Evolutionary conservation across 805 yeast genomes (phyloP).

Genomic region (Wickerhamomyces bisporus): DNA sequence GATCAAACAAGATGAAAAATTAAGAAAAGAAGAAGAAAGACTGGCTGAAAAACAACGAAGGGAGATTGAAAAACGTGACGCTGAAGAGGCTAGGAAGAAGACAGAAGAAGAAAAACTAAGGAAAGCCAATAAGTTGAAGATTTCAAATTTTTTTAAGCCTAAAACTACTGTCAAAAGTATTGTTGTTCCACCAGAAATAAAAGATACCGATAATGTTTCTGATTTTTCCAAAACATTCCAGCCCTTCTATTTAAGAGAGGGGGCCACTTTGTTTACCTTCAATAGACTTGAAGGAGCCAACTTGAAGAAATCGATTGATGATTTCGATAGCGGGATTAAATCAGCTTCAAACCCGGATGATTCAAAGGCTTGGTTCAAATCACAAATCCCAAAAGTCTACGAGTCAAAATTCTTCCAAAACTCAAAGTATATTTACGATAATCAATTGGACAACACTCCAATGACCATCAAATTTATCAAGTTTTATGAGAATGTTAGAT

Average conservation of each 20-base stretch:
- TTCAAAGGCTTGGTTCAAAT: slow-evolving; percentile 8
- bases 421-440: slow-evolving; percentile 27
- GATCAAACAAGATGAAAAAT: slow-evolving; percentile 9
- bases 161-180: slow-evolving; percentile 17
- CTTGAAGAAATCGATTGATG: slow-evolving; percentile 2
- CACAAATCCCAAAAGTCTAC: background rate
- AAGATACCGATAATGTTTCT: slow-evolving; percentile 11
- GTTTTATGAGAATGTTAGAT: slow-evolving; percentile 47
- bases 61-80: slow-evolving; percentile 33
- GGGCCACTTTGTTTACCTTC: slow-evolving; percentile 21
- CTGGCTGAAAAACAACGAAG: slow-evolving; percentile 24
- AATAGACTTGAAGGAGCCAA: slow-evolving; percentile 2
- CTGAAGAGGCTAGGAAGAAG: slow-evolving; percentile 31
- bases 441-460: slow-evolving; percentile 28
- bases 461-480: slow-evolving; percentile 32
- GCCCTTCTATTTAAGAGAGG: slow-evolving; percentile 34
- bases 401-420: slow-evolving; percentile 11
- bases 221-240: slow-evolving; percentile 30
- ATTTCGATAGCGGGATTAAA: slow-evolving; percentile 10
- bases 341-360: background rate
- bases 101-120: slow-evolving; percentile 22
- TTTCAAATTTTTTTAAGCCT: slow-evolving; percentile 28
- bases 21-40: slow-evolving; percentile 18
- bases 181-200: slow-evolving; percentile 2
- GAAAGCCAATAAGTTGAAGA: slow-evolving; percentile 17